phyloP scores from a whole-genome alignment of 164 flowering plant species.

The Stephania cephalantha region DNA sequence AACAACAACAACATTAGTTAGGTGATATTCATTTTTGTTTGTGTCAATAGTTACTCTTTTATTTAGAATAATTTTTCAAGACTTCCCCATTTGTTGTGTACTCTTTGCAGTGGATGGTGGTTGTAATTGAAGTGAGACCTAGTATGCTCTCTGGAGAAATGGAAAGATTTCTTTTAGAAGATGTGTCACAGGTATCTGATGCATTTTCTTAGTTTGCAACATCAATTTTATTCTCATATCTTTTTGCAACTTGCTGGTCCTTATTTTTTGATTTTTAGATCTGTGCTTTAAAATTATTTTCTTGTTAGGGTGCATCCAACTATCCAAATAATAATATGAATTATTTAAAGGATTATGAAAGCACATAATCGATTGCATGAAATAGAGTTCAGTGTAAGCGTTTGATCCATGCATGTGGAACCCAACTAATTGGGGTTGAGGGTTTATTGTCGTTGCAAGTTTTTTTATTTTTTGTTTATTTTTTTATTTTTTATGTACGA shows the following conservation, averaged over 20 bases:
- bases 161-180: conserved; percentile 64
- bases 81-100: background rate
- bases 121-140: conserved; percentile 68
- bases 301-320: no score
- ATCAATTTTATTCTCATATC: background rate
- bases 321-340: no score
- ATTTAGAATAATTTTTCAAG: background rate
- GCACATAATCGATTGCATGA: no score
- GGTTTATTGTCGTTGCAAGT: no score
- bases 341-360: no score
- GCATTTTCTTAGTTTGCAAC: background rate
- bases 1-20: background rate
- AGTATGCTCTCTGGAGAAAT: conserved; percentile 73
- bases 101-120: conserved; percentile 54
- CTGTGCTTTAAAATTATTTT: no score
- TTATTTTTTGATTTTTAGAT: no score
- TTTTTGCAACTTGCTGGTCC: background rate
- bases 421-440: no score
- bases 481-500: no score
- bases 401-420: no score
- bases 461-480: no score
- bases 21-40: background rate
- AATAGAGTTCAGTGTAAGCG: no score
- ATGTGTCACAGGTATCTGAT: conserved; percentile 52
- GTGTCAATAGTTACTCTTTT: background rate